Base-by-base conservation (phyloP, 2,329 filamentous ascomycete species). In the Lasiodiplodia citricola region DNA sequence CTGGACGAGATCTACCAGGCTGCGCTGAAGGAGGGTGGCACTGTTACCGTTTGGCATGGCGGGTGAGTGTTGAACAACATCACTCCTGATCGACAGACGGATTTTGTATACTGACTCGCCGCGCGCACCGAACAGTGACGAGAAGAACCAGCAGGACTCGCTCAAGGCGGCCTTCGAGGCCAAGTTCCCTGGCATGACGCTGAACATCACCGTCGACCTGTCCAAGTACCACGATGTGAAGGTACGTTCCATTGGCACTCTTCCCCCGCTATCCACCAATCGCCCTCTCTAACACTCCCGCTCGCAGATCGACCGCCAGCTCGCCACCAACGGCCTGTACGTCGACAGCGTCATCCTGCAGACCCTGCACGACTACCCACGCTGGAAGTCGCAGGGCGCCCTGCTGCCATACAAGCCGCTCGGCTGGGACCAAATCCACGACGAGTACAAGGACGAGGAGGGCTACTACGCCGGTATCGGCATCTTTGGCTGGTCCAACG, bases 201-300 rank as follows among this genome's bases (percentile, higher is more conserved):
- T 87, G 18, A 86, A 87, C 71, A 62, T 86, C 44, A 87, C 86
- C 0, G 84, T 87, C 54, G 85, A 87, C 69, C 73, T 87, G 0
- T 87, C 85, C 69, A 88, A 87, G 72, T 88, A 87, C 70, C 85
- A 85, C 70, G 83, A 86, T 67, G 77, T 72, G 21, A 77, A 76
- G n/a, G 8, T 57, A 4, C 5, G 63, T 23, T 38, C n/a, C 35
- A 50, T 6, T 14, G 7, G 6, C 2, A 35, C 13, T 5, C 38
- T n/a, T n/a, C n/a, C n/a, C n/a, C n/a, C n/a, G n/a, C n/a, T n/a
- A n/a, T n/a, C n/a, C n/a, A 47, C 44, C 38, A 7, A 47, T n/a
- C 6, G 13, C 13, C 6, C 18, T 7, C 18, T 3, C 44, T 47
- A 7, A 47, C 44, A 11, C 6, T n/a, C 2, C 16, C 18, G 18